Base-by-base conservation (phyloP, 805 yeast genomes). In the Schizosaccharomyces japonicus region DNA sequence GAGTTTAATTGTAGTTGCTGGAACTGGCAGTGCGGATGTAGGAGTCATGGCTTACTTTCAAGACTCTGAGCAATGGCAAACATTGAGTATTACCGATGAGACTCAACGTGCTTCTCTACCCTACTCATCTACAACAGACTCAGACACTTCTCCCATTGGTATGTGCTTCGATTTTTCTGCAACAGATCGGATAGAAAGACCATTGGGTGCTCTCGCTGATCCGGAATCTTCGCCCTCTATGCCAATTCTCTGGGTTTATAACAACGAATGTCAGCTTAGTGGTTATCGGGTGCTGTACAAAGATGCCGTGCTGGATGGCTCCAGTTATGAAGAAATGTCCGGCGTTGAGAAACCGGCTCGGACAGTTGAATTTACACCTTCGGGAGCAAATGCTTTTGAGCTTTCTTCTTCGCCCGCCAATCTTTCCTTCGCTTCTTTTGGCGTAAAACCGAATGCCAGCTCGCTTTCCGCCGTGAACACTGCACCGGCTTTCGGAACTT, bases 61-160 rank as follows among this genome's bases (percentile, higher is more conserved):
- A 2, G 79, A 29, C 30, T 17, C 30, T 23, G 10, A 42, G 17
- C 29, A 25, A 36, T 36, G 42, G 42, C 13, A 17, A n/a, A 36
- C 21, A 3, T 42, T 42, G 23, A 15, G 13, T 15, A 42, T 42
- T 29, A 6, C 32, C n/a, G 33, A 78, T 53, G 95, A 84, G 56
- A 65, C 76, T 3, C 74, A 73, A 54, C 67, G 80, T 46, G 93
- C 94, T 0, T 69, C 73, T 25, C 63, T 82, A 52, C 94, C 94
- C 2, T 36, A 36, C 1, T 64, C 81, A 53, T 73, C 72, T 55
- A 76, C 73, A 6, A 76, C 66, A 0, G 76, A 71, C 44, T 76
- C 70, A 47, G 93, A 82, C 54, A 70, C 79, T 11, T 69, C 78
- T 5, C 75, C 87, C 0, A 63, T 80, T 21, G 94, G 94, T 4